These are phyloP conservation scores for Fusarium humuli DNA, from an alignment of 2,329 filamentous ascomycete species.

Conservation along the genomic window DNA sequence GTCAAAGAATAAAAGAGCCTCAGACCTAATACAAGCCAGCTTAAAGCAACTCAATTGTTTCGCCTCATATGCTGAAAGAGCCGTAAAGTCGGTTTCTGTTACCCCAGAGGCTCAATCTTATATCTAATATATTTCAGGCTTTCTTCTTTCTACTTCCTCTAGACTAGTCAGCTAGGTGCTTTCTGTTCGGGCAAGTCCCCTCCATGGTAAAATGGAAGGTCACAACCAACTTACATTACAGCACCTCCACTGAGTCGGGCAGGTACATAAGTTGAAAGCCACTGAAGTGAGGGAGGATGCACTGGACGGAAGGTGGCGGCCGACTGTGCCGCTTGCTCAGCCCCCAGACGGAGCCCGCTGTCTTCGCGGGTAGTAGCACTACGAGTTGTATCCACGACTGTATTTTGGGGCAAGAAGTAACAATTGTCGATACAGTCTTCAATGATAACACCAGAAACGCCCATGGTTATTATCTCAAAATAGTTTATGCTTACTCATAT, in stretches of 20 bases:
- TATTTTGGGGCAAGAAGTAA: slow-evolving; percentile 5
- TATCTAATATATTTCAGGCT: not conserved
- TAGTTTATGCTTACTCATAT: not conserved
- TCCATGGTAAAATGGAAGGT: slow-evolving; percentile 13
- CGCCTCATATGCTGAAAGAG: no score
- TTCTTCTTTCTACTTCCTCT: not conserved
- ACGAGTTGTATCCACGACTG: slow-evolving; percentile 15
- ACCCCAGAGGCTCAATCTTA: not conserved
- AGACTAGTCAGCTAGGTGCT: not conserved
- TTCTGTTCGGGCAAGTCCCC: slow-evolving; percentile 9
- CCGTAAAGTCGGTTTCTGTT: no score
- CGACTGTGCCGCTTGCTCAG: slow-evolving; percentile 31
- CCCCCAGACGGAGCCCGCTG: not conserved
- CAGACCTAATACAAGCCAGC: no score
- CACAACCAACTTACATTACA: slow-evolving; percentile 7
- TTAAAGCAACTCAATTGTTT: no score
- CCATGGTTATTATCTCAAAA: not conserved
- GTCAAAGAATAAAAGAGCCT: no score
- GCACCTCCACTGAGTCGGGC: slow-evolving; percentile 8
- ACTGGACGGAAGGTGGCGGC: slow-evolving; percentile 19
- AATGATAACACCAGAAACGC: not conserved
- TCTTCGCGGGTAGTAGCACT: not conserved
- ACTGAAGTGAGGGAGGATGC: slow-evolving; percentile 7
- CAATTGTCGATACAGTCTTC: not conserved
- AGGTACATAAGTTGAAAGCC: slow-evolving; percentile 31